Evolutionary conservation across 139 green algal genomes (phyloP).

Genomic region (Chlorella sp.): DNA sequence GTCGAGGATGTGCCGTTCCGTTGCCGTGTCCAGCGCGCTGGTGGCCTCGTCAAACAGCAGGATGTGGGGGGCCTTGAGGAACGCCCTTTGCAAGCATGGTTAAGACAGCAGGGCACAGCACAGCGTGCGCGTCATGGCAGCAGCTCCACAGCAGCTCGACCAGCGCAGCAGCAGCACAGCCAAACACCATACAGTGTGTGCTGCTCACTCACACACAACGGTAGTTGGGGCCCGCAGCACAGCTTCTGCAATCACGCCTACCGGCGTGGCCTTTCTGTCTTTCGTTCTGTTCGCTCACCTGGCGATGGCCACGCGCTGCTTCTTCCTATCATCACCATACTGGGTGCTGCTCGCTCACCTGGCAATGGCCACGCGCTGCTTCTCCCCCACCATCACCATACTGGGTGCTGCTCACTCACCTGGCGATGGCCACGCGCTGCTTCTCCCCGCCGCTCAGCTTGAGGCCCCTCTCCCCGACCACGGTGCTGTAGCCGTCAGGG

Average conservation of each 20-base stretch:
- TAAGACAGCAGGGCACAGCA: not conserved
- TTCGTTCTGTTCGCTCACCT: too few relatives aligned
- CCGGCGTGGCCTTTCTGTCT: too few relatives aligned
- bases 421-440: conserved; percentile 86
- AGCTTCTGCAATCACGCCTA: too few relatives aligned
- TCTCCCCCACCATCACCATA: not conserved
- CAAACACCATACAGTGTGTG: not conserved
- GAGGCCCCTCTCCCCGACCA: conserved; percentile 87
- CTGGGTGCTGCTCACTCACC: conserved; percentile 31
- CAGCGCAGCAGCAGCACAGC: too few relatives aligned
- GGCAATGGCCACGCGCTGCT: not conserved
- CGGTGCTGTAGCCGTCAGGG: conserved; percentile 82
- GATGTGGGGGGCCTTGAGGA: conserved; percentile 55
- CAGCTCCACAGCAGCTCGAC: not conserved
- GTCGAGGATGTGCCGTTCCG: not conserved
- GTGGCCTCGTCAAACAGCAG: conserved; percentile 94
- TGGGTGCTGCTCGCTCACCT: too few relatives aligned
- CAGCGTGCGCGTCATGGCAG: not conserved
- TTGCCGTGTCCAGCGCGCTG: conserved; percentile 50
- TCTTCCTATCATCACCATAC: not conserved
- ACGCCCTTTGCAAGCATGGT: conserved; percentile 25
- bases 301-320: not conserved
- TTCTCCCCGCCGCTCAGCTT: conserved; percentile 95
- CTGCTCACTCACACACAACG: too few relatives aligned
- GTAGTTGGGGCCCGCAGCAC: too few relatives aligned